Base-by-base conservation (phyloP, 208 protist species). In the Crithidia expoeki region DNA sequence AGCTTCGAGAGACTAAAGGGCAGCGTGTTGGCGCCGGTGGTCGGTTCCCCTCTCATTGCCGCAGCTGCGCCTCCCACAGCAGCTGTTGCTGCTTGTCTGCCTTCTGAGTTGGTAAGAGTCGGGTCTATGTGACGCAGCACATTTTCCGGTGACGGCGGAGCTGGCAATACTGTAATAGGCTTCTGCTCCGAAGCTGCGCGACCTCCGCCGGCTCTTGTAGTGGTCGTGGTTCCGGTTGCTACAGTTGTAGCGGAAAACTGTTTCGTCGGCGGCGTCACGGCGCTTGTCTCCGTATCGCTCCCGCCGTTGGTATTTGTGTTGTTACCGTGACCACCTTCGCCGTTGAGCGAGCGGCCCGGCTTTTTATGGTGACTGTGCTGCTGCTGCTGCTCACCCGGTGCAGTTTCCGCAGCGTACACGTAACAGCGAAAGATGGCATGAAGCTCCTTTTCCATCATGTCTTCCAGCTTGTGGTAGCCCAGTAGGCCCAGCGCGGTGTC, bases 391-490 rank as follows among this genome's bases (percentile, higher is more conserved):
- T 34, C 25, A 25, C 11, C 21, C 16, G 52, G 36, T 33, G 51
- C 40, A 10, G 30, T 62, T 61, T 47, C 49, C 32, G 19, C n/a
- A 12, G 44, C 16, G 61, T 51, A 53, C 25, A 60, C 47, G 21
- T 73, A 81, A 59, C 64, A 76, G 63, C 59, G 68, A 47, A 76
- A 76, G 28, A 81, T 28, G 30, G 65, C 60, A 7, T 68, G 59
- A 12, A 81, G 73, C n/a, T 63, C 21, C 14, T 50, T 49, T 27
- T 58, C 38, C 21, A 69, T 53, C 28, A 73, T 51, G 11, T 75
- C 67, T 0, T 52, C 63, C 59, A 62, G 49, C 34, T 28, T 40
- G 33, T 68, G 33, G 60, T 50, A 76, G 27, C 70, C 65, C 10
- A 76, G 58, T 16, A 81, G 67, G 34, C 57, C 49, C 7, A 73